Percentiles rank a stretch among this genome's conserved stretches.
Evolutionary conservation across 176 grass and related monocot genomes (phyloP).

Genomic region (Bolboschoenus planiculmis): DNA sequence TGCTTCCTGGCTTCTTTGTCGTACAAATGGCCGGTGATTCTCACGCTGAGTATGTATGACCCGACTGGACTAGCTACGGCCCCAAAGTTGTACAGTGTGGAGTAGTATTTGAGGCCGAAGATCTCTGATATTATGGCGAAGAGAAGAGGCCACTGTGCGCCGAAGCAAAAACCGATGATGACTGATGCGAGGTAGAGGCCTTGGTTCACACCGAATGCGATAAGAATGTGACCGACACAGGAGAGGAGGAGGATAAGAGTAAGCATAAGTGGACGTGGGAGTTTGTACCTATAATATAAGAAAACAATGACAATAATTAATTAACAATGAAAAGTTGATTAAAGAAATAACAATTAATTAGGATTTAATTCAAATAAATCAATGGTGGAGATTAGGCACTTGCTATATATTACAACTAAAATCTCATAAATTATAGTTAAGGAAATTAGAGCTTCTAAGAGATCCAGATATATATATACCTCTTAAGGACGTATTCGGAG

Average conservation of each 20-base stretch:
- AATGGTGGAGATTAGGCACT: neutral
- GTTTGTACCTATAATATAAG: conserved; percentile 28
- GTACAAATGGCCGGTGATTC: conserved; percentile 30
- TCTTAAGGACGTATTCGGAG: conserved; percentile 51
- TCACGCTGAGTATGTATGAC: conserved; percentile 67
- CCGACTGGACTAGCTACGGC: conserved; percentile 62
- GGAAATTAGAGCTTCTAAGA: neutral
- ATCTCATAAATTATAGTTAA: neutral
- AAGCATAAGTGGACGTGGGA: conserved; percentile 47
- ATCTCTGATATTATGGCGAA: conserved; percentile 79
- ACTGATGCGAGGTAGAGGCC: conserved; percentile 59
- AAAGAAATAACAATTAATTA: neutral
- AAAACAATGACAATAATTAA: neutral
- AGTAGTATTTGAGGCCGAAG: conserved; percentile 88
- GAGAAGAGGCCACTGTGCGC: conserved; percentile 71
- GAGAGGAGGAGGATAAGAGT: conserved; percentile 42
- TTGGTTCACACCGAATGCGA: conserved; percentile 48
- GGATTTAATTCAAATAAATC: neutral
- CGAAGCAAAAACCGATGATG: conserved; percentile 76
- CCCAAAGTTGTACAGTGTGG: conserved; percentile 84
- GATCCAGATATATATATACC: neutral
- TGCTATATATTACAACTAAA: neutral
- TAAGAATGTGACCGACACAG: conserved; percentile 47
- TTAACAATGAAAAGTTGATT: neutral
- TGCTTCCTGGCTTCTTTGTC: conserved; percentile 48